Base-by-base conservation (phyloP, 768 basidiomycete genomes). In the Lentinula guzmanii region DNA sequence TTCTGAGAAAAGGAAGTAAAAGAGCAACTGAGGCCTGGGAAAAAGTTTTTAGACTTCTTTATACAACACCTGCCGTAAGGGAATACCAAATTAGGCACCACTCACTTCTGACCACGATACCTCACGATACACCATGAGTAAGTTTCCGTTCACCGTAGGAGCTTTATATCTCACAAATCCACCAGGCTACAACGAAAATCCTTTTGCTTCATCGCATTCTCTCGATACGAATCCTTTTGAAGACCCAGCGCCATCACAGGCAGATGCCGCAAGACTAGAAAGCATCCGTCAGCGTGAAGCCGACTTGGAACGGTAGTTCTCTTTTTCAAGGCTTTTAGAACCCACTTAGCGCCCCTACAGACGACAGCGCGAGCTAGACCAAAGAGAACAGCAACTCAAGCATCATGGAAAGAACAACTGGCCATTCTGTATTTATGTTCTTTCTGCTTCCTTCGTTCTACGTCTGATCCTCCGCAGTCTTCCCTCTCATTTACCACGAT, bases 401-500 rank as follows among this genome's bases (percentile, higher is more conserved):
- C 81, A 73, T 54, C 86, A 90, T 69, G 93, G 93, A 41, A 84
- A 86, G 65, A 95, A 91, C 71, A 99, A 99, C 75, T 99, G 91
- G 87, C 96, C 96, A 37, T 86, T 86, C 13, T 95, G 94, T 90
- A 67, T 70, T 90, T 78, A 13, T 63, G 63, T 34, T 61, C 54
- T 61, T 61, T 10, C 55, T 52, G 51, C 52, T 56, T 61, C 62
- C 59, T 63, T 60, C 54, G 48, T 52, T 65, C 64, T 57, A 67
- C 61, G 61, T 65, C 62, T 66, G 64, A 63, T 63, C 60, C 65
- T 64, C 64, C 51, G 64, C 74, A 96, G 94, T 94, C 79, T 95
- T 86, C 71, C 96, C 96, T 52, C 77, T 99, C 67, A 88, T 99
- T 71, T 97, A 86, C 78, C 97, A 99, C 75, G 90, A 93, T 61